Conservation (phyloP, 768 basidiomycete species). For the Fibroporia radiculosa region DNA sequence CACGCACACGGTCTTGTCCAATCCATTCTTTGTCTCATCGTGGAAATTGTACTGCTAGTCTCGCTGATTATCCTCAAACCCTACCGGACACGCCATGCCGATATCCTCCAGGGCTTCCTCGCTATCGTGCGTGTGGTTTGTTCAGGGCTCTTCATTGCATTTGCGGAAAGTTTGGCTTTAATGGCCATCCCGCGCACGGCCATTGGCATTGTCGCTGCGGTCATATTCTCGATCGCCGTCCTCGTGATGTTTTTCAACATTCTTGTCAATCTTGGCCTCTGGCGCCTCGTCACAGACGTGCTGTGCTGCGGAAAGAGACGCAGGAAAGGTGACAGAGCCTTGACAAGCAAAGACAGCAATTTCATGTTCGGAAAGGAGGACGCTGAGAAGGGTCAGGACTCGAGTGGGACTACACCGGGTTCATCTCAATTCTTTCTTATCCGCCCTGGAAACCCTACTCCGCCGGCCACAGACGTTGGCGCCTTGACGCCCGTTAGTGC, state of each 20-base stretch:
- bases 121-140: conserved; percentile 61
- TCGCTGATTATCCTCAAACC: conserved; percentile 51
- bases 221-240: conserved; percentile 64
- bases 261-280: conserved; percentile 19
- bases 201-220: conserved; percentile 68
- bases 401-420: conserved; percentile 8
- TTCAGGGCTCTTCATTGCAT: conserved; percentile 69
- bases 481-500: conserved; percentile 12
- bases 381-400: conserved; percentile 11
- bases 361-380: conserved; percentile 13
- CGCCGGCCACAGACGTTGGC: conserved; percentile 7
- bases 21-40: conserved; percentile 53
- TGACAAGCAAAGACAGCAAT: conserved; percentile 12
- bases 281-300: conserved; percentile 13
- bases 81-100: conserved; percentile 57
- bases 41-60: conserved; percentile 57
- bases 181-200: conserved; percentile 73
- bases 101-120: conserved; percentile 63
- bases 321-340: conserved; percentile 8
- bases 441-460: conserved; percentile 21
- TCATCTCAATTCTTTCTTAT: conserved; percentile 13
- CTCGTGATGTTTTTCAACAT: conserved; percentile 62
- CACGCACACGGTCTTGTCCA: conserved; percentile 58
- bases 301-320: conserved; percentile 12
- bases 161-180: conserved; percentile 57